Evolutionary conservation across 352 stramenopile genomes (phyloP), one percentile per base, ranked within the genome.

Genomic region (Phytophthora nicotianae): DNA sequence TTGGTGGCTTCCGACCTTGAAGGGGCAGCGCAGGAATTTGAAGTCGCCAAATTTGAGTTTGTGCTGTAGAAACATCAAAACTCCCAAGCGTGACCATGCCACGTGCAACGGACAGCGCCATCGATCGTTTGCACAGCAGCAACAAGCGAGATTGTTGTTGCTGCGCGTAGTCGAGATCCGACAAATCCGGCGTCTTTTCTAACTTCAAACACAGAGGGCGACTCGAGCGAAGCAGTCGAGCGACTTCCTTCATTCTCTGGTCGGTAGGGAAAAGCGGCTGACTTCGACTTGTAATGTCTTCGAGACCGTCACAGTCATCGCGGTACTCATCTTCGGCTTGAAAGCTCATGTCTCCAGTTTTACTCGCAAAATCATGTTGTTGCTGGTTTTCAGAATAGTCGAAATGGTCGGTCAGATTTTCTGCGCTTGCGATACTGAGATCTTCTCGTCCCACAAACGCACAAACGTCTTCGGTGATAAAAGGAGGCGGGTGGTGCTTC

Each of bases 31-130:
- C 73, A 37, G 97, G 97, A 23, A 99, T 86, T 17, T 80, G 76
- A 17, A 99, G 75, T 23, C 90, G 82, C 83, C 76, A 95, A 53
- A 76, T 97, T 71, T 79, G 92, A 50, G 65, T 93, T 71, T 82
- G 86, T 17, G 61, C 82, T 20, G 58, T 78, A 52, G 43, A 64
- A 42, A 80, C 52, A 52, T 97, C 78, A 26, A 98, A 84, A 48
- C 87, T 98, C 0, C 95, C 95, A 41, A 99, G 72, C 5, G 97
- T 99, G 14, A 99, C 72, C 97, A 99, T 99, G 6, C 96, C 97
- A 67, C 97, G 78, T 0, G 96, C 97, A 7, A 99, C 74, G 1
- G 93, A 85, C 3, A 98, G 70, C 6, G 97, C 89, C 74, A 99
- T 96, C 0, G 90, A 92, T 46, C 97, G 84, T 55, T 96, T 96